Evolutionary conservation across 345 rosid genomes (phyloP).

Genomic region (Brassica juncea): DNA sequence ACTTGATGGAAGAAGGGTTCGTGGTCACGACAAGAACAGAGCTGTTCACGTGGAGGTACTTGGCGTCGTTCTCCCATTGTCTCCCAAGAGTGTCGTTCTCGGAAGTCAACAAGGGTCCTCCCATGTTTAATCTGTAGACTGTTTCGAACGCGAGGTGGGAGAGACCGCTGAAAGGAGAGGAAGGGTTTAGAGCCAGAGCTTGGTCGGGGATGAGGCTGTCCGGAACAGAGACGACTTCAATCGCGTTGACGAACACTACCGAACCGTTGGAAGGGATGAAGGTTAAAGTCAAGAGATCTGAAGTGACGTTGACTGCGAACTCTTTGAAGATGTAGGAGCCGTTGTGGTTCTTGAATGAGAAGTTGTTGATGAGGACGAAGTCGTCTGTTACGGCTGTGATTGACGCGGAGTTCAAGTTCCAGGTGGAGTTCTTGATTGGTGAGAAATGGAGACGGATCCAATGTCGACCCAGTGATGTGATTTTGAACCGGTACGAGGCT

Average conservation of each 20-base stretch:
- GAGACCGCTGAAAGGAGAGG: slow-evolving; percentile 61
- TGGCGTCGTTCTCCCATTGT: slow-evolving; percentile 81
- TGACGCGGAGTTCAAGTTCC: slow-evolving; percentile 58
- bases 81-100: slow-evolving; percentile 93
- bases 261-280: slow-evolving; percentile 79
- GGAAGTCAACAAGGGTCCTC: slow-evolving; percentile 85
- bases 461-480: slow-evolving; percentile 73
- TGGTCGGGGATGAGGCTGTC: slow-evolving; percentile 72
- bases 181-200: slow-evolving; percentile 68
- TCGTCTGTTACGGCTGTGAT: slow-evolving; percentile 71
- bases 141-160: slow-evolving; percentile 76
- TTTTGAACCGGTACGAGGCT: slow-evolving; percentile 73
- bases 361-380: slow-evolving; percentile 84
- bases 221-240: slow-evolving; percentile 88
- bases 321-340: slow-evolving; percentile 77
- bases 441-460: slow-evolving; percentile 97
- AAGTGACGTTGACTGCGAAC: slow-evolving; percentile 82
- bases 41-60: slow-evolving; percentile 81
- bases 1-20: slow-evolving; percentile 64
- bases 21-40: slow-evolving; percentile 71
- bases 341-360: slow-evolving; percentile 65
- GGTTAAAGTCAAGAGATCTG: slow-evolving; percentile 58
- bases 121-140: slow-evolving; percentile 87
- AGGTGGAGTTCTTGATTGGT: slow-evolving; percentile 57
- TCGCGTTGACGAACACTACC: slow-evolving; percentile 83